Base-by-base conservation (phyloP, 495 filamentous ascomycete genomes). In the Amniculicola lignicola region DNA sequence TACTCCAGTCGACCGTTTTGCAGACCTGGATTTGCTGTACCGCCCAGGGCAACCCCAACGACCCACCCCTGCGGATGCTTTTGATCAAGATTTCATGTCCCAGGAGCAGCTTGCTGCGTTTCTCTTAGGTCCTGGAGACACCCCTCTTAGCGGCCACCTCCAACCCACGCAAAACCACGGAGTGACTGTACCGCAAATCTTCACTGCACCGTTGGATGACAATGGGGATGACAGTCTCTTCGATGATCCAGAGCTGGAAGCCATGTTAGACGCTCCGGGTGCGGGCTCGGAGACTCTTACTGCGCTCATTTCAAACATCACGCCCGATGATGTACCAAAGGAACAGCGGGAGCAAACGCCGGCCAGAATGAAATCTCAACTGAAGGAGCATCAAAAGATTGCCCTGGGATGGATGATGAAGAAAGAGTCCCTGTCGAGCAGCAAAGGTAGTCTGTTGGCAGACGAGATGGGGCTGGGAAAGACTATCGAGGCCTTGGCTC, bases 401-500 rank as follows among this genome's bases (percentile, higher is more conserved):
- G 90, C 88, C 14, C 67, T 96, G 35, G 76, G 81, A 0, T 96
- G 90, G 90, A 79, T 95, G 75, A 86, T 83, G 62, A 76, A 81
- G 5, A 89, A 87, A 78, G 90, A 96, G 69, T 80, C 86, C 41
- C 81, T 85, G 12, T 77, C 72, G 2, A 87, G 86, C 53, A 89
- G 86, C 61, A 90, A 90, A 36, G n/a, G 27, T 15, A 10, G 4
- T 33, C 45, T 44, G 57, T 76, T 94, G 40, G 90, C 88, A 4
- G 89, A 95, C 65, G 89, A 91, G 44, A 98, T 98, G 93, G 93
- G 93, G 10, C 77, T 98, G 9, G 93, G 93, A 18, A 98, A 98
- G 73, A 98, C 93, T 1, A 86, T 98, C 41, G 87, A 91, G 58
- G 82, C 89, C 14, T 75, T 98, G 19, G 84, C 93, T 1, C 77